Conservation (phyloP, 352 stramenopile genomes). For the Pythium dissotocum region DNA sequence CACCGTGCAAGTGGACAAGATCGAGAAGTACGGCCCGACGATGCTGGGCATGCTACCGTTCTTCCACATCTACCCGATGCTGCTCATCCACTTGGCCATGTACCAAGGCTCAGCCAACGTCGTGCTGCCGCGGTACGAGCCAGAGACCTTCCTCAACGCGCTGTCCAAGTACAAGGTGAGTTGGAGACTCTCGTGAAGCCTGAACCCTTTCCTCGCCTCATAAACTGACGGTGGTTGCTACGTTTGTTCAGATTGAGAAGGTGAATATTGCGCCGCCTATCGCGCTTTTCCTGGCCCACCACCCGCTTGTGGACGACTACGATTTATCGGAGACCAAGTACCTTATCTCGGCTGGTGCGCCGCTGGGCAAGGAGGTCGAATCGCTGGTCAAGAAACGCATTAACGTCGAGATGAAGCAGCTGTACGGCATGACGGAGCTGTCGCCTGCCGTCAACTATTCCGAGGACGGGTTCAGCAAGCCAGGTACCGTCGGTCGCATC, state of each 20-base stretch:
- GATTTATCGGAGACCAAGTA: slow-evolving; percentile 81
- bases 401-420: slow-evolving; percentile 35
- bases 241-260: slow-evolving; percentile 29
- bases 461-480: slow-evolving; percentile 12
- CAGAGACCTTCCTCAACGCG: slow-evolving; percentile 81
- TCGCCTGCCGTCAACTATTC: slow-evolving; percentile 29
- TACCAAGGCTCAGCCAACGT: slow-evolving; percentile 83
- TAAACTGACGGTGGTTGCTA: too few species aligned
- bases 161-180: slow-evolving; percentile 48
- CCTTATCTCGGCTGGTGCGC: slow-evolving; percentile 73
- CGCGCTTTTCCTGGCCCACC: slow-evolving; percentile 80
- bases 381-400: slow-evolving; percentile 57
- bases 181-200: too few species aligned
- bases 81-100: slow-evolving; percentile 79
- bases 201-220: too few species aligned
- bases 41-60: slow-evolving; percentile 87
- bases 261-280: slow-evolving; percentile 88
- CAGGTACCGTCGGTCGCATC: slow-evolving; percentile 24
- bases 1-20: slow-evolving; percentile 74
- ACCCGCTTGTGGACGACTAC: slow-evolving; percentile 91
- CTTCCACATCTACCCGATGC: slow-evolving; percentile 95
- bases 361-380: slow-evolving; percentile 69
- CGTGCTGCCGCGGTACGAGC: slow-evolving; percentile 90
- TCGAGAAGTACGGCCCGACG: slow-evolving; percentile 52
- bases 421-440: slow-evolving; percentile 50